Evolutionary conservation across 176 grass and related monocot genomes (phyloP), one percentile per base, ranked within the genome.

Genomic region (Rhynchospora pubera): DNA sequence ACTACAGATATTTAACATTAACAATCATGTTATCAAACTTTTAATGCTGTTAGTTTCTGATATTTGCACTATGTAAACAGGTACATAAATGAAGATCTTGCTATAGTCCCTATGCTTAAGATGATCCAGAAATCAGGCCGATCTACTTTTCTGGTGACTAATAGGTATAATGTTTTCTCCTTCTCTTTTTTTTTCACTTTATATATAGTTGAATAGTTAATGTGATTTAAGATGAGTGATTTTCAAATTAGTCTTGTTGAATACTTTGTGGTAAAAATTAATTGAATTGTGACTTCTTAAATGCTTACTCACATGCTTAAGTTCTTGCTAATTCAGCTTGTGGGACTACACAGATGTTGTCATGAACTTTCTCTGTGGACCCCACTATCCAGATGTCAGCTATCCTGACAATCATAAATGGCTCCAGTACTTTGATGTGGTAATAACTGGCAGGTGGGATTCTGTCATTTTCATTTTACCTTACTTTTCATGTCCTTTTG

Each of bases 261-360:
- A 61, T 43, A 44, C 15, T 22, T 4, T 23, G 9, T 48, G 44
- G n/a, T 72, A 72, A 12, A 47, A 72, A 55, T 55, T 75, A 48
- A 87, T 24, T 65, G 45, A 45, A 75, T 83, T 85, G 52, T 74
- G 43, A 81, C 73, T 59, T 32, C 32, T 59, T 48, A 28, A 82
- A 80, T 84, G 21, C 13, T 52, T 9, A 79, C n/a, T 89, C 82
- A 82, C 81, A 50, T 75, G 43, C 63, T 56, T 57, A 83, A 82
- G 57, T 16, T 55, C 80, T 76, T 73, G 46, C 65, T 74, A 18
- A 79, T 93, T 84, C 91, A 98, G 96, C 75, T 85, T 98, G 75
- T 98, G 96, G 96, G 89, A 98, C 82, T 98, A 98, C 22, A 98
- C 96, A 22, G 90, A 98, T 87, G 96, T 93, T 60, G 89, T 98